A percentile compares a stretch with the other conserved stretches of the same genome.
Conservation (phyloP, 2,329 filamentous ascomycete genomes). For the Thyridium curvatum region DNA sequence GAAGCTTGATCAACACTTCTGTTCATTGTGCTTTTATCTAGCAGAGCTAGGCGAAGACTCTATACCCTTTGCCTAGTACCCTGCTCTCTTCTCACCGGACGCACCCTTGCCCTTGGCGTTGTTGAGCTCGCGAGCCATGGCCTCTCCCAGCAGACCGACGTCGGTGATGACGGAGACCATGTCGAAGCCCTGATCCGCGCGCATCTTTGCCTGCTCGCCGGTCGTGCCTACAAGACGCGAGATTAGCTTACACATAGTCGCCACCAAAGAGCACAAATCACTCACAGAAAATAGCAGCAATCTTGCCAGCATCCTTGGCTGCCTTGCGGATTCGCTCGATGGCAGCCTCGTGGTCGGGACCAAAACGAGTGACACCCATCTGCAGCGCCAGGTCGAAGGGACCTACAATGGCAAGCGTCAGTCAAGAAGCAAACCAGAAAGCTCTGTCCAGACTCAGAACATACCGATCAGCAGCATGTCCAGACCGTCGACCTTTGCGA, state of each 20-base stretch:
- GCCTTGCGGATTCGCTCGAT: constrained; percentile 26
- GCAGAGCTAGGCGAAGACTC: no score
- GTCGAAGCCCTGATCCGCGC: constrained; percentile 28
- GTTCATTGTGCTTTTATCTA: no score
- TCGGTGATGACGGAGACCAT: constrained; percentile 32
- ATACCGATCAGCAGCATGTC: constrained; percentile 30
- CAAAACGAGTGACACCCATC: constrained; percentile 24
- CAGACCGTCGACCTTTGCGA: constrained; percentile 30
- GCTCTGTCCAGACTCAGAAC: not conserved
- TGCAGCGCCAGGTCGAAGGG: constrained; percentile 26
- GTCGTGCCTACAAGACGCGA: constrained; percentile 16
- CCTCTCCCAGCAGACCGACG: constrained; percentile 21
- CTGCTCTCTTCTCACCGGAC: no score
- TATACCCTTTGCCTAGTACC: no score
- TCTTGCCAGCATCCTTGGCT: constrained; percentile 26
- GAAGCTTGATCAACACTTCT: no score
- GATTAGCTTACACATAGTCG: not conserved
- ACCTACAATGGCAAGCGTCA: constrained; percentile 1
- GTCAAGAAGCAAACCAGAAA: not conserved
- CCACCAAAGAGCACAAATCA: constrained; percentile 1
- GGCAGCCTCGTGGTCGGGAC: constrained; percentile 29
- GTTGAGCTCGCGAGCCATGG: constrained; percentile 23
- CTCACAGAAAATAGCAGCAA: constrained; percentile 33
- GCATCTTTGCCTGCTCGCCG: constrained; percentile 23
- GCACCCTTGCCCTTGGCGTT: constrained; percentile 17